These are phyloP conservation scores for Carpinus fangiana DNA, from an alignment of 306 rosid species.

Conservation along the genomic window DNA sequence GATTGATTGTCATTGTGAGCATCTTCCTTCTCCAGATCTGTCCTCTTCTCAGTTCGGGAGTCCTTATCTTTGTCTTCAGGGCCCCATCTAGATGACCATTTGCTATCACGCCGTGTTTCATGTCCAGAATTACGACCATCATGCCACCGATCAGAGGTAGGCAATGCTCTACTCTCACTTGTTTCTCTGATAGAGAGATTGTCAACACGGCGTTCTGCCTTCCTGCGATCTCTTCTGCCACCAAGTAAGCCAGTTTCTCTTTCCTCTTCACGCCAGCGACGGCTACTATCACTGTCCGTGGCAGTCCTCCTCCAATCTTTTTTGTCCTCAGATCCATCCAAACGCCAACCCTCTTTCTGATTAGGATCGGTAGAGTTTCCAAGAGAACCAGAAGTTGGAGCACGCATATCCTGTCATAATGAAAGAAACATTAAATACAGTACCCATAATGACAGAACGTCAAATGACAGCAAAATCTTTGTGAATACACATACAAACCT, in stretches of 20 bases:
- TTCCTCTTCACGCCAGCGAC: conserved; percentile 73
- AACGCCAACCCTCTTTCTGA: conserved; percentile 59
- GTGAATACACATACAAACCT: background rate
- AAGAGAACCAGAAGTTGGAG: conserved; percentile 39
- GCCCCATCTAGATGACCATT: conserved; percentile 68
- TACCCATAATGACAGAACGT: background rate
- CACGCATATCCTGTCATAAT: conserved; percentile 46
- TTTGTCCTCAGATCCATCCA: conserved; percentile 55
- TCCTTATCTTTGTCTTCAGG: conserved; percentile 72
- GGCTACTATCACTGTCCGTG: conserved; percentile 49
- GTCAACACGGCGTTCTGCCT: conserved; percentile 55
- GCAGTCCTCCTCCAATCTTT: conserved; percentile 54
- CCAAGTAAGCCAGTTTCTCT: conserved; percentile 64
- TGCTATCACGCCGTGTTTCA: conserved; percentile 57
- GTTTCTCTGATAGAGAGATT: conserved; percentile 41
- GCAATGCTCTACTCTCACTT: conserved; percentile 40
- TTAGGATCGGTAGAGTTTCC: conserved; percentile 41
- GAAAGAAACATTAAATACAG: background rate
- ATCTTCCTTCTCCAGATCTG: conserved; percentile 55
- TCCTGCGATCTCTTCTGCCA: conserved; percentile 58
- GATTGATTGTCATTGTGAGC: conserved; percentile 43
- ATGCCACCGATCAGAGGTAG: conserved; percentile 54
- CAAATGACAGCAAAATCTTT: background rate
- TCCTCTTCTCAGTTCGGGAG: conserved; percentile 44
- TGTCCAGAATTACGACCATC: conserved; percentile 52